These are phyloP conservation scores for Fusarium hostae DNA, from an alignment of 2,329 filamentous ascomycete genomes.

Conservation along the genomic window DNA sequence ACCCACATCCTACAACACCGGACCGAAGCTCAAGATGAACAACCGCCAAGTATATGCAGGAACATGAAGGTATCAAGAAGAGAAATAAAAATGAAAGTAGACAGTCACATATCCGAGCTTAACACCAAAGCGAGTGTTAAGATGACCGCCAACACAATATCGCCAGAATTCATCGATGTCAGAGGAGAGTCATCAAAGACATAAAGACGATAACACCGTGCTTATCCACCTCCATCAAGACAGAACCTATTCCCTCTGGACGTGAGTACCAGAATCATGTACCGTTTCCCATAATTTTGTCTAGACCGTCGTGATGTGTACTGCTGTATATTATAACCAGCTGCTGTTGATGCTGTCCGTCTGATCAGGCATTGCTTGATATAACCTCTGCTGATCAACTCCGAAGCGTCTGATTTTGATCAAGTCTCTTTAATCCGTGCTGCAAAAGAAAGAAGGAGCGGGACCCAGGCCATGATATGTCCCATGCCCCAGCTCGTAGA, in stretches of 20 bases:
- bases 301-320: not conserved
- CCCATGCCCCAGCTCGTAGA: too few species aligned
- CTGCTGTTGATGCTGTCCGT: not conserved
- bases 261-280: not conserved
- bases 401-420: too few species aligned
- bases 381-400: too few species aligned
- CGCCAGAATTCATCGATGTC: too few species aligned
- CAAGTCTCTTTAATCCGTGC: too few species aligned
- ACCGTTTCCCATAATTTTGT: conserved; percentile 8
- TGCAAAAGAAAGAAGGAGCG: too few species aligned
- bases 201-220: not conserved
- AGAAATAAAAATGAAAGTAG: not conserved
- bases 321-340: not conserved
- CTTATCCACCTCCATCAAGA: not conserved
- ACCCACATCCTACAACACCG: not conserved
- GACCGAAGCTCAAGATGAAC: not conserved
- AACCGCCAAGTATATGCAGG: too few species aligned
- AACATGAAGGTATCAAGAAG: not conserved
- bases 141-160: not conserved
- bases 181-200: not conserved
- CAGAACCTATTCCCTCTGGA: not conserved
- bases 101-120: not conserved
- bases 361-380: too few species aligned
- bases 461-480: too few species aligned
- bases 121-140: too few species aligned